A percentile compares a stretch with the other conserved stretches of the same genome.
Evolutionary conservation across 345 rosid species (phyloP).

Genomic region (Populus alba): DNA sequence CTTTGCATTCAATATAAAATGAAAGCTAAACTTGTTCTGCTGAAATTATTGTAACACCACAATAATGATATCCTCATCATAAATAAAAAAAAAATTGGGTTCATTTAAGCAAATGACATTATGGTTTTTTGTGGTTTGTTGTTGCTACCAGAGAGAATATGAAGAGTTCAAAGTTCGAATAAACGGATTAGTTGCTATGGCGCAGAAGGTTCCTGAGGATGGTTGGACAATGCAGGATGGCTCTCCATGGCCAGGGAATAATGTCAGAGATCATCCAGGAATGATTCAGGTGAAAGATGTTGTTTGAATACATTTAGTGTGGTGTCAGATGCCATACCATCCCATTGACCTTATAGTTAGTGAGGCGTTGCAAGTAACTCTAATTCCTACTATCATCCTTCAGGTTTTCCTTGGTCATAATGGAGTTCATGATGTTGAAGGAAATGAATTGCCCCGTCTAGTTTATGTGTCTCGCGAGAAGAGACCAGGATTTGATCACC

Average conservation of each 20-base stretch:
- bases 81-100: background rate
- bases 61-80: background rate
- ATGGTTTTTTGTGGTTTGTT: slow-evolving; percentile 5
- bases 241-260: slow-evolving; percentile 91
- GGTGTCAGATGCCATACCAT: background rate
- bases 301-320: background rate
- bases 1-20: background rate
- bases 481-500: slow-evolving; percentile 93
- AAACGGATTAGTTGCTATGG: slow-evolving; percentile 71
- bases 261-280: slow-evolving; percentile 89
- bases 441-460: slow-evolving; percentile 69
- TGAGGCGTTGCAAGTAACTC: background rate
- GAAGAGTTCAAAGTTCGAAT: slow-evolving; percentile 82
- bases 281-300: slow-evolving; percentile 74
- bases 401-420: slow-evolving; percentile 86
- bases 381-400: slow-evolving; percentile 1
- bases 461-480: slow-evolving; percentile 92
- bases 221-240: slow-evolving; percentile 99
- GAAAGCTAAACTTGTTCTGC: background rate
- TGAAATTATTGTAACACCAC: background rate
- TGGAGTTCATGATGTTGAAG: slow-evolving; percentile 67
- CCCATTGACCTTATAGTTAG: background rate
- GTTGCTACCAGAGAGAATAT: slow-evolving; percentile 61
- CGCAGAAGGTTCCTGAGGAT: slow-evolving; percentile 90
- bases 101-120: slow-evolving; percentile 8